phyloP scores from a whole-genome alignment of 2,329 filamentous ascomycete genomes.

The Neofusicoccum parvum region DNA sequence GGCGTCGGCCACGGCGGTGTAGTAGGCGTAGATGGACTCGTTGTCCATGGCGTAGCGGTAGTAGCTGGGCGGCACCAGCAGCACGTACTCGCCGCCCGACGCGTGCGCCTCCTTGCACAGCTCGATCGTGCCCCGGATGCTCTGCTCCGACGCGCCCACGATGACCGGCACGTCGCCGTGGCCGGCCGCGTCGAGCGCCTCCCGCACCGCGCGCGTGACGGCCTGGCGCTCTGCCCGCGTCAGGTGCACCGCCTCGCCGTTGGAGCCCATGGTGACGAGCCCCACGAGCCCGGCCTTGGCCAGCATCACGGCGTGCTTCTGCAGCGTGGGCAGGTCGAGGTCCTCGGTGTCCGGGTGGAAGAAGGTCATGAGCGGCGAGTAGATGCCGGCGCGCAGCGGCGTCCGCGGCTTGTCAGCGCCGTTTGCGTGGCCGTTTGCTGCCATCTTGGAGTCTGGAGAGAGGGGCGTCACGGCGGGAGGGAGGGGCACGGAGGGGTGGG shows the following conservation, averaged over 20 bases:
- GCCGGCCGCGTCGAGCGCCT: conserved; percentile 79
- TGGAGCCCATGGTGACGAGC: conserved; percentile 85
- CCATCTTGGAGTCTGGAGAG: conserved; percentile 25
- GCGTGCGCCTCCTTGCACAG: conserved; percentile 67
- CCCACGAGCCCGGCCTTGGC: conserved; percentile 77
- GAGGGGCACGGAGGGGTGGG: neutral
- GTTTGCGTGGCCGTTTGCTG: conserved; percentile 35
- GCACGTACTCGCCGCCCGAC: conserved; percentile 76
- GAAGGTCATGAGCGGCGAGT: conserved; percentile 88
- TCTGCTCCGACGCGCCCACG: conserved; percentile 78
- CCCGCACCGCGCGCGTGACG: conserved; percentile 75
- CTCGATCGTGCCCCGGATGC: conserved; percentile 77
- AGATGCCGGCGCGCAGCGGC: conserved; percentile 79
- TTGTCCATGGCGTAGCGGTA: conserved; percentile 78
- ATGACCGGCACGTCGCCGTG: conserved; percentile 78
- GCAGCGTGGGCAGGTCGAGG: conserved; percentile 76
- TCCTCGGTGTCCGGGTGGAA: conserved; percentile 84
- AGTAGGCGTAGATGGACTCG: conserved; percentile 72
- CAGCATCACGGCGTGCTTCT: conserved; percentile 77
- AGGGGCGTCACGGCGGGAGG: conserved; percentile 22
- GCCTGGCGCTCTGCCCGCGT: conserved; percentile 74
- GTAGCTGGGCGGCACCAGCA: conserved; percentile 81
- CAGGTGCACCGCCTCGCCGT: conserved; percentile 86
- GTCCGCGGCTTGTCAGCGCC: conserved; percentile 43
- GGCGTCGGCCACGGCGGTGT: conserved; percentile 71